Base-by-base conservation (phyloP, 1,139 yeast genomes). In the Nakaseomyces glabratus region DNA sequence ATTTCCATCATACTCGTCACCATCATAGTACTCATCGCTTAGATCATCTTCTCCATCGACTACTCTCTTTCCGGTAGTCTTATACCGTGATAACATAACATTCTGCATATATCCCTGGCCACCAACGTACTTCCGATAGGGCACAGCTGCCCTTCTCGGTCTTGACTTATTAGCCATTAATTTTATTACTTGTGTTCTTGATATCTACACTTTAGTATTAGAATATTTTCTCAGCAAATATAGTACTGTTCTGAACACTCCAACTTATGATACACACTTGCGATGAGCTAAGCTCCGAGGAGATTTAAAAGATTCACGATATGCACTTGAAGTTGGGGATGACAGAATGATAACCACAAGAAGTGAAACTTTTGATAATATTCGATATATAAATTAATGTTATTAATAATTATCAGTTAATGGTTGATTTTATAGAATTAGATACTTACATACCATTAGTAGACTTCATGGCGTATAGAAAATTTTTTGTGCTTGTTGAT, bases 101-200 rank as follows among this genome's bases (percentile, higher is more conserved):
- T n/a, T n/a, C 4, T 22, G 9, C 24, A 18, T 26, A 26, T 40
- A 66, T 35, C 69, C 68, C 20, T 70, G 66, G 24, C 80, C 77
- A 45, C 82, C 85, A 11, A 79, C 82, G 57, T 80, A 81, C 60
- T 79, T 71, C 61, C 76, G 69, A 60, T 82, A 85, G 28, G 90
- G 82, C 49, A 80, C 76, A 56, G 79, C 76, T 38, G 70, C 65
- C 66, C 85, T 79, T 65, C 81, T 81, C 11, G 95, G 86, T 57
- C 95, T 69, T 53, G 88, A 62, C 60, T 85, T 85, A 59, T 85
- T 85, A 31, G 86, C 94, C 75, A 85, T 85, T 12, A 17, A 13
- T 8, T 10, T 19, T 19, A 19, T 19, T 10, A 19, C 21, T 7
- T n/a, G n/a, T n/a, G n/a, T 86, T 90, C 0, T 47, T 71, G 4